phyloP scores from a whole-genome alignment of 2,329 filamentous ascomycete genomes.

The Colletotrichum sp. region DNA sequence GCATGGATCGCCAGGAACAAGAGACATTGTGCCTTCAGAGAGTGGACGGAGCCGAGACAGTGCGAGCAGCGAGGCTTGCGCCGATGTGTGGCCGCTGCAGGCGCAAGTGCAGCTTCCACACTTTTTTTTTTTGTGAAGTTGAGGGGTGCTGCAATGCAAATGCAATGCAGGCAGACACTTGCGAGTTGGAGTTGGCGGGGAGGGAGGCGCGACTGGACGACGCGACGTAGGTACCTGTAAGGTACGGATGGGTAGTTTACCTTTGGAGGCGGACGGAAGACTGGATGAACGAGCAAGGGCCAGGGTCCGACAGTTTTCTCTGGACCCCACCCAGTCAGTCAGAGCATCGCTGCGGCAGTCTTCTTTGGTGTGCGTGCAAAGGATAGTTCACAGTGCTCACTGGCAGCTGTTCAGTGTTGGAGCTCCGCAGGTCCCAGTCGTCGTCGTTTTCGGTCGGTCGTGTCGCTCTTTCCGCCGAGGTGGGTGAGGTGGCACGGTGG shows the following conservation, averaged over 20 bases:
- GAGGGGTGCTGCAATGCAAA: background rate
- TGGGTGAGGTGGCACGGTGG: background rate
- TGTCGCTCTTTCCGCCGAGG: background rate
- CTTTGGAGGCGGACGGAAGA: background rate
- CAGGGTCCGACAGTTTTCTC: background rate
- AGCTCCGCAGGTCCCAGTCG: background rate
- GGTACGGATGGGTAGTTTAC: background rate
- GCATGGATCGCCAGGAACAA: conserved; percentile 12
- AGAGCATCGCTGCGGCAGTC: background rate
- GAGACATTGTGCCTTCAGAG: background rate
- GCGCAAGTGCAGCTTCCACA: background rate
- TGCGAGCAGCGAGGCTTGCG: background rate
- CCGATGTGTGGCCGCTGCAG: background rate
- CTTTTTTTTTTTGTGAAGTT: background rate
- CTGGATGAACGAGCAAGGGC: background rate
- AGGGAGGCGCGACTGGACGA: background rate
- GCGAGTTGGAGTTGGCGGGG: background rate
- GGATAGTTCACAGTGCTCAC: background rate
- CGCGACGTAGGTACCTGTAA: background rate
- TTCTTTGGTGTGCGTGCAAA: background rate
- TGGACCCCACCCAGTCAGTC: background rate
- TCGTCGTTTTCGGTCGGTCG: background rate
- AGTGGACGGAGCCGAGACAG: background rate
- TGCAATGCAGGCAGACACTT: background rate
- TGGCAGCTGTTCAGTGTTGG: background rate